These are phyloP conservation scores for Vanderwaltozyma tropicalis DNA, from an alignment of 805 yeast genomes.

Conservation along the genomic window DNA sequence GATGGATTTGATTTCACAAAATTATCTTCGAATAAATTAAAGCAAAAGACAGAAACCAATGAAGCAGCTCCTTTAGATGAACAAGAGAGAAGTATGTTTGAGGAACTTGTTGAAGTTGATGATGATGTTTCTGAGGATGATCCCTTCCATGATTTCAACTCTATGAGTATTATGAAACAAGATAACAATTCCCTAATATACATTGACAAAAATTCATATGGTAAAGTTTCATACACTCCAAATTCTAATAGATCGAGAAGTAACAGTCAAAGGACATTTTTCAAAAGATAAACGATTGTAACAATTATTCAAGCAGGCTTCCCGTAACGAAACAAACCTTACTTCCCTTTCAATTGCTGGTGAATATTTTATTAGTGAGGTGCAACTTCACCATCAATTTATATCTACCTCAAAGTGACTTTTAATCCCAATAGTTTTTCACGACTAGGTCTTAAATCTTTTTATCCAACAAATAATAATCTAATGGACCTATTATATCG, in stretches of 20 bases:
- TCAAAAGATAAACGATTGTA: slow-evolving; percentile 14
- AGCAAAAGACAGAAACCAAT: slow-evolving; percentile 13
- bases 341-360: too few species aligned
- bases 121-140: slow-evolving; percentile 39
- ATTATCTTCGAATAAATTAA: slow-evolving; percentile 19
- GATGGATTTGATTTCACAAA: slow-evolving; percentile 42
- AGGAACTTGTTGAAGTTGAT: slow-evolving; percentile 27
- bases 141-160: slow-evolving; percentile 78
- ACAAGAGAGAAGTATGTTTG: slow-evolving; percentile 23
- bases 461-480: too few species aligned
- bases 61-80: slow-evolving; percentile 16
- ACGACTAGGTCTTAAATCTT: too few species aligned
- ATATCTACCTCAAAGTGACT: too few species aligned
- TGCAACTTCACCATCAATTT: too few species aligned
- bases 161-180: slow-evolving; percentile 75
- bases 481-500: too few species aligned
- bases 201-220: slow-evolving; percentile 34
- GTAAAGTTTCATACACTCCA: slow-evolving; percentile 33
- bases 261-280: slow-evolving; percentile 29
- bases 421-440: too few species aligned
- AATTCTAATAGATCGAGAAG: slow-evolving; percentile 32
- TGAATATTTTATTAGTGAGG: too few species aligned
- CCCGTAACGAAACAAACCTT: too few species aligned
- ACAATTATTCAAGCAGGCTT: too few species aligned
- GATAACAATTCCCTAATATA: slow-evolving; percentile 44